These are phyloP conservation scores for Starmerella lactis-condensi DNA, from an alignment of 805 yeast genomes.

Conservation along the genomic window DNA sequence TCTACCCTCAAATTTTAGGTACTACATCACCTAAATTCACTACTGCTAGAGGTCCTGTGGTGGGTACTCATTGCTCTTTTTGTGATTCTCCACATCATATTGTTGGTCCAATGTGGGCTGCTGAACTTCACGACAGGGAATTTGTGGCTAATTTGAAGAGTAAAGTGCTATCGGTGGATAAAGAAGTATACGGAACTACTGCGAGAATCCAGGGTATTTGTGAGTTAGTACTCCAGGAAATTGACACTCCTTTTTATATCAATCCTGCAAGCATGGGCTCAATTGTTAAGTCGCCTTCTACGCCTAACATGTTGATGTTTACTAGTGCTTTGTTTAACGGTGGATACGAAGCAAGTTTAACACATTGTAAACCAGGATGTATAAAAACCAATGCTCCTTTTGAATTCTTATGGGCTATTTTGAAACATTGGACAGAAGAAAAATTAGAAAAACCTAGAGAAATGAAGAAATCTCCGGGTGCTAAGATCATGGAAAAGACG, in stretches of 20 bases:
- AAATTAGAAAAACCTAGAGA: conserved; percentile 25
- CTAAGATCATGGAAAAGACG: conserved; percentile 18
- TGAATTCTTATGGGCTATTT: conserved; percentile 55
- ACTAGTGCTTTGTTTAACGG: conserved; percentile 68
- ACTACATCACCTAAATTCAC: conserved; percentile 37
- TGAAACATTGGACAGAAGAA: conserved; percentile 39
- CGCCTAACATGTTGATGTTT: conserved; percentile 56
- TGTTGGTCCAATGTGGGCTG: conserved; percentile 96
- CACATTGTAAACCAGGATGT: conserved; percentile 76
- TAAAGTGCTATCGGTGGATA: conserved; percentile 33
- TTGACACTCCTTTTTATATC: conserved; percentile 62
- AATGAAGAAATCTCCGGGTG: conserved; percentile 22
- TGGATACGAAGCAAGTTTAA: conserved; percentile 65
- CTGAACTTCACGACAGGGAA: conserved; percentile 46
- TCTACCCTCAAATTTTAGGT: conserved; percentile 58
- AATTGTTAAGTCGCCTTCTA: conserved; percentile 52
- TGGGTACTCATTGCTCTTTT: conserved; percentile 42
- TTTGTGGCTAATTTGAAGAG: conserved; percentile 49
- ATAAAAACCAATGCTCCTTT: conserved; percentile 84
- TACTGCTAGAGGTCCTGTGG: conserved; percentile 45
- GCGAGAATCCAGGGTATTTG: conserved; percentile 86
- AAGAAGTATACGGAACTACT: conserved; percentile 51
- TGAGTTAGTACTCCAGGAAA: conserved; percentile 59
- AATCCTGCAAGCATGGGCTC: conserved; percentile 61
- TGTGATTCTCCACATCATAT: conserved; percentile 58